These are phyloP conservation scores for Trametes sanguinea DNA, from an alignment of 768 basidiomycete genomes.

Conservation along the genomic window DNA sequence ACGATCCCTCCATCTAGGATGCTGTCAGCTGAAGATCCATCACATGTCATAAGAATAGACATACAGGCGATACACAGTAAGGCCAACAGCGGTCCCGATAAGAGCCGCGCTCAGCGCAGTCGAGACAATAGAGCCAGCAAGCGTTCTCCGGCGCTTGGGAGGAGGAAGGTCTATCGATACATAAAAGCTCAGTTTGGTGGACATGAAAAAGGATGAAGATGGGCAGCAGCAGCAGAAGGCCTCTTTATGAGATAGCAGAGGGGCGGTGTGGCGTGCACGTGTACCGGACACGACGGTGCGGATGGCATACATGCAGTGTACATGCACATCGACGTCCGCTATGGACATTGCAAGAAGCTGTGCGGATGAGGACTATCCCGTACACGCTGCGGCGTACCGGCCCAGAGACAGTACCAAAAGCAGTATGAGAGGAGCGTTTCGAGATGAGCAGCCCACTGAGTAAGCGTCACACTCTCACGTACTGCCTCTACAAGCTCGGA, in stretches of 20 bases:
- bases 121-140: constrained; percentile 81
- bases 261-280: constrained; percentile 10
- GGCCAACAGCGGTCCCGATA: constrained; percentile 83
- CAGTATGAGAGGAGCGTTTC: not conserved
- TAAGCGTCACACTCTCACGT: not conserved
- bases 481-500: not conserved
- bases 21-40: not conserved
- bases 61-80: constrained; percentile 85
- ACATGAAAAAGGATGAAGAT: constrained; percentile 26
- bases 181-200: constrained; percentile 33
- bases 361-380: not conserved
- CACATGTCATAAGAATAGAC: constrained; percentile 33
- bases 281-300: constrained; percentile 1
- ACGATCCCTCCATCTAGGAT: constrained; percentile 72
- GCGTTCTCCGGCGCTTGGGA: constrained; percentile 75
- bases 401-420: not conserved
- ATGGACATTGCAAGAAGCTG: not conserved
- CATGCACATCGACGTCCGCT: constrained; percentile 5
- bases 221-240: constrained; percentile 2
- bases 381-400: constrained; percentile 7
- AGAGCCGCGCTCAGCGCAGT: constrained; percentile 84
- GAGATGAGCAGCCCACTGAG: not conserved
- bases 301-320: not conserved
- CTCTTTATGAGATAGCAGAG: constrained; percentile 37
- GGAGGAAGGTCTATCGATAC: constrained; percentile 66